Evolutionary conservation across 176 grass and related monocot species (phyloP).

Genomic region (Avena sativa): DNA sequence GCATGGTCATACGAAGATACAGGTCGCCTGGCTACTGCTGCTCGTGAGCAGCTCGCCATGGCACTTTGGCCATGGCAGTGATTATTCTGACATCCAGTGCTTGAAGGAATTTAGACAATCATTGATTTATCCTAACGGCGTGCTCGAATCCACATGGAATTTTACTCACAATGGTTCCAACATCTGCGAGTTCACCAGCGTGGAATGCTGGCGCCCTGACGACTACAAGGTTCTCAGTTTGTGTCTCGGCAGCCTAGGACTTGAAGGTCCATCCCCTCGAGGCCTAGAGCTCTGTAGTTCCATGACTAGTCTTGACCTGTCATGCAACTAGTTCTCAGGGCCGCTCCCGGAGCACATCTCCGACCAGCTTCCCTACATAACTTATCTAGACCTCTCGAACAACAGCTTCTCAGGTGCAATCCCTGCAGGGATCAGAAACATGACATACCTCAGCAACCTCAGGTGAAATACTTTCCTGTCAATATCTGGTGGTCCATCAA

Average conservation of each 20-base stretch:
- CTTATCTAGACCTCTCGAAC: conserved; percentile 41
- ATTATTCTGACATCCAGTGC: not conserved
- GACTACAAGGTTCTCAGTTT: not conserved
- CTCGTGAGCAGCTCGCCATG: not conserved
- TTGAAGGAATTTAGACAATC: not conserved
- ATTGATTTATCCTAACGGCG: not conserved
- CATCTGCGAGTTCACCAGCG: not conserved
- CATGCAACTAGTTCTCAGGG: conserved; percentile 40
- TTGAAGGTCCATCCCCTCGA: conserved; percentile 44
- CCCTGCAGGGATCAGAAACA: not conserved
- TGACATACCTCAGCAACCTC: conserved; percentile 43
- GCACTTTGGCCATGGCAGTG: conserved; percentile 7
- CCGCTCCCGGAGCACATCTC: conserved; percentile 31
- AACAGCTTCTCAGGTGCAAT: conserved; percentile 47
- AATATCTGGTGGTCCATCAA: too few species aligned
- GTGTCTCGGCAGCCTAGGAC: not conserved
- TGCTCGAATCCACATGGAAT: not conserved
- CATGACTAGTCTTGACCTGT: conserved; percentile 41
- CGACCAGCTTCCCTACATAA: conserved; percentile 9
- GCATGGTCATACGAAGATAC: not conserved
- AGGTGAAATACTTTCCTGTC: too few species aligned
- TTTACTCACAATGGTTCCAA: too few species aligned
- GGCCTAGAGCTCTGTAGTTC: conserved; percentile 39
- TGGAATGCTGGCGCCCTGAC: not conserved
- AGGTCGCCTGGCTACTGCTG: conserved; percentile 21